phyloP scores from a whole-genome alignment of 163 green algal genomes.

The Picocystis sp. region DNA sequence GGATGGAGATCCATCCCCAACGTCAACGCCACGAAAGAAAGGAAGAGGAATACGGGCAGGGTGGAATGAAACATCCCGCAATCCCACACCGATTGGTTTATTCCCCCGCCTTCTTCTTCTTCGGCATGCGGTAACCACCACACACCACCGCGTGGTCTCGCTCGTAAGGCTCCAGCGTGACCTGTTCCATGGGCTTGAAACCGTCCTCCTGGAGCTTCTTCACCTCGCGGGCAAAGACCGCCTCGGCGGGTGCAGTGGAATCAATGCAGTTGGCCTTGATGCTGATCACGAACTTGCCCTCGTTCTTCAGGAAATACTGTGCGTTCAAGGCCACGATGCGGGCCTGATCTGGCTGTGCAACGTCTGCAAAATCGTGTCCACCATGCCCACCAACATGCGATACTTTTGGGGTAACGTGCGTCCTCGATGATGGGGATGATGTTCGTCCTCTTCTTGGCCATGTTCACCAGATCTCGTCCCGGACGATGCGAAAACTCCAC shows the following conservation, averaged over 20 bases:
- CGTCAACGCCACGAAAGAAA: no score
- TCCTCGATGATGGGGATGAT: slow-evolving; percentile 99
- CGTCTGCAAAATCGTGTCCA: slow-evolving; percentile 98
- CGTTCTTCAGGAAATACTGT: slow-evolving; percentile 96
- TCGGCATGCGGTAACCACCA: slow-evolving; percentile 54
- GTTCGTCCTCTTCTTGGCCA: slow-evolving; percentile 99
- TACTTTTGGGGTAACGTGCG: slow-evolving; percentile 93
- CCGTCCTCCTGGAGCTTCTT: slow-evolving; percentile 97
- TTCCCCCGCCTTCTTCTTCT: slow-evolving; percentile 28
- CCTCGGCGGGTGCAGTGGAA: slow-evolving; percentile 89
- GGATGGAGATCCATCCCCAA: no score
- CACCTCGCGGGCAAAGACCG: slow-evolving; percentile 94
- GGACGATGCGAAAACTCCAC: slow-evolving; percentile 95
- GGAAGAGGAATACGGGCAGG: no score
- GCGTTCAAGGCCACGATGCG: slow-evolving; percentile 92
- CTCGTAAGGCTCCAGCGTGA: slow-evolving; percentile 98
- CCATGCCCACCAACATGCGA: slow-evolving; percentile 99
- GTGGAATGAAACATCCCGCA: no score
- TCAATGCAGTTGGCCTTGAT: slow-evolving; percentile 99
- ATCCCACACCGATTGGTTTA: no score
- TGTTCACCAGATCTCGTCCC: slow-evolving; percentile 97
- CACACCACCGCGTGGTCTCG: slow-evolving; percentile 94
- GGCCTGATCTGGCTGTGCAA: slow-evolving; percentile 91
- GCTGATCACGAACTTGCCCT: slow-evolving; percentile 95
- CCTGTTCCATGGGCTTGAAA: slow-evolving; percentile 96